These are phyloP conservation scores for Phytopythium aichiense DNA, from an alignment of 352 stramenopile genomes.

Conservation along the genomic window DNA sequence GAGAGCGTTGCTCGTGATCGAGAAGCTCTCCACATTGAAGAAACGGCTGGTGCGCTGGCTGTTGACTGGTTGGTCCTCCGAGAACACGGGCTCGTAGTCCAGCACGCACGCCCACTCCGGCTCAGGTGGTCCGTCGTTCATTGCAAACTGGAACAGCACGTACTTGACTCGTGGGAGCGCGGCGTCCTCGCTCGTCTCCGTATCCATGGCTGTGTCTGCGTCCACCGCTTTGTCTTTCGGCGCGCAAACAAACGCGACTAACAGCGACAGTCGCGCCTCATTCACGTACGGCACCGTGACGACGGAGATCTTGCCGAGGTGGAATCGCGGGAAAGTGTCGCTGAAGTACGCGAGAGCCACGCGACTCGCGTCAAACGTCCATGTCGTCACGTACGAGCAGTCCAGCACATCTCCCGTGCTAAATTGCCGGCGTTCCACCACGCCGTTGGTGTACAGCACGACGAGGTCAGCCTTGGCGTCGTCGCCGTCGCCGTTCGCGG, in stretches of 20 bases:
- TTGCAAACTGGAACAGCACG: constrained; percentile 64
- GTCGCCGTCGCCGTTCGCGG: constrained; percentile 5
- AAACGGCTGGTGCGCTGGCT: constrained; percentile 18
- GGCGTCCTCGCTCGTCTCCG: constrained; percentile 3
- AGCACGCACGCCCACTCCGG: constrained; percentile 59
- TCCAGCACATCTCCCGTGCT: constrained; percentile 63
- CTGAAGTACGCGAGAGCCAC: constrained; percentile 71
- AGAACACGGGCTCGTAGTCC: constrained; percentile 62
- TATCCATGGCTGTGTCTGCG: constrained; percentile 8
- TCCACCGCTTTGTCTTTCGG: constrained; percentile 28
- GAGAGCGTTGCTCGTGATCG: constrained; percentile 53
- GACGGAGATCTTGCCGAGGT: constrained; percentile 60
- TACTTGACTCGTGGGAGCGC: constrained; percentile 47
- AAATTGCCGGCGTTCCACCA: constrained; percentile 68
- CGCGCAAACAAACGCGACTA: constrained; percentile 70
- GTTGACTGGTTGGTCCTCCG: constrained; percentile 18
- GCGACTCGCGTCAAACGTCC: constrained; percentile 56
- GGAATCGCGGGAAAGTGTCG: constrained; percentile 50
- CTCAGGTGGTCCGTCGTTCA: constrained; percentile 28
- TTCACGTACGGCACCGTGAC: constrained; percentile 66
- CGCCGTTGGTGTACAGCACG: constrained; percentile 60
- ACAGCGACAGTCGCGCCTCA: constrained; percentile 44
- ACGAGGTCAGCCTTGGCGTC: constrained; percentile 57
- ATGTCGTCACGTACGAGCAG: constrained; percentile 45
- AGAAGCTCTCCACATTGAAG: constrained; percentile 57